Evolutionary conservation across 2,329 filamentous ascomycete species (phyloP).

Genomic region (Exophiala aquamarina): DNA sequence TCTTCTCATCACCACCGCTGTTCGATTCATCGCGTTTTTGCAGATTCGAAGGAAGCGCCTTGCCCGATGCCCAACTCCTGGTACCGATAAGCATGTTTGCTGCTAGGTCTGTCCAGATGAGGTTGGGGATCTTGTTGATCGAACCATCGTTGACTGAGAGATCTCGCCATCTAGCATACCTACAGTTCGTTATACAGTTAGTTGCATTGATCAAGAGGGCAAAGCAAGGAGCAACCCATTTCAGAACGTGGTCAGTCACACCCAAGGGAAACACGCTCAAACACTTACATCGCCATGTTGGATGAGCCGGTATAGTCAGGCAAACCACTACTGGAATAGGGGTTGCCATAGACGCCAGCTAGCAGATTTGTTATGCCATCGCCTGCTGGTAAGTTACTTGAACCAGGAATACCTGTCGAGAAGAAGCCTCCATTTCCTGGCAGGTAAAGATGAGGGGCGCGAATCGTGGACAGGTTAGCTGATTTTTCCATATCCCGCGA

Average conservation of each 20-base stretch:
- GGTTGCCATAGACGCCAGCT: constrained; percentile 7
- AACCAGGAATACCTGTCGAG: constrained; percentile 17
- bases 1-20: neutral
- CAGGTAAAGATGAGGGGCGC: constrained; percentile 33
- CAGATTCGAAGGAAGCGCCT: constrained; percentile 12
- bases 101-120: constrained; percentile 48
- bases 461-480: constrained; percentile 36
- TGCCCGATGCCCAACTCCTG: constrained; percentile 19
- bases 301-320: constrained; percentile 32
- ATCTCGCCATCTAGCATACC: constrained; percentile 36
- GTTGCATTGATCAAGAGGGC: too few species aligned
- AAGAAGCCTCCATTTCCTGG: constrained; percentile 28
- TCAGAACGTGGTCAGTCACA: too few species aligned
- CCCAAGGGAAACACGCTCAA: too few species aligned
- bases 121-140: constrained; percentile 40
- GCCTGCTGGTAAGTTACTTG: constrained; percentile 36
- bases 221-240: too few species aligned
- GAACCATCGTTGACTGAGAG: constrained; percentile 30
- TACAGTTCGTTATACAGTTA: constrained; percentile 14
- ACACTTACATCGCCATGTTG: constrained; percentile 41
- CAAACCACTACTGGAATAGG: neutral
- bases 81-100: constrained; percentile 47
- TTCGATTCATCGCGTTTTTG: constrained; percentile 11
- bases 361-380: constrained; percentile 30
- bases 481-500: constrained; percentile 31